These are phyloP conservation scores for Dothideomycetidae sp. DNA, from an alignment of 2,329 filamentous ascomycete genomes.

Conservation along the genomic window DNA sequence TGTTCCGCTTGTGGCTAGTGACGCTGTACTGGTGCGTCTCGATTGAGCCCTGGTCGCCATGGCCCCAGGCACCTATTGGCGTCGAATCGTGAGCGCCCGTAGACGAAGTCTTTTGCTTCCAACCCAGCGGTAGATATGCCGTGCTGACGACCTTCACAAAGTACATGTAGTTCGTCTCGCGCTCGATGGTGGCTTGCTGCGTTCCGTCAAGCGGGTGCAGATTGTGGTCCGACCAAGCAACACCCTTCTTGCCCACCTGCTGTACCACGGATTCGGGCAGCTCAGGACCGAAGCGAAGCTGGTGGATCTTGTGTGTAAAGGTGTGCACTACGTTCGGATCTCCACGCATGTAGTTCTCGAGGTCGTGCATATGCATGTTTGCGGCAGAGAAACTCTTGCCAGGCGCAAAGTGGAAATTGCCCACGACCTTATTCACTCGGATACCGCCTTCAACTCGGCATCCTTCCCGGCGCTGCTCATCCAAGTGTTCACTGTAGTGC, in stretches of 20 bases:
- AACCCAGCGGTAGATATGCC: constrained; percentile 82
- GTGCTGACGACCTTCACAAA: constrained; percentile 98
- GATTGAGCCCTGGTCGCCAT: constrained; percentile 59
- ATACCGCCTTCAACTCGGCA: constrained; percentile 87
- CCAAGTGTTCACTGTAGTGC: constrained; percentile 79
- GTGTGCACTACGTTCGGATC: constrained; percentile 58
- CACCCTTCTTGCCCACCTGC: constrained; percentile 42
- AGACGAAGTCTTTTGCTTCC: constrained; percentile 47
- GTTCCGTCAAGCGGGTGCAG: constrained; percentile 79
- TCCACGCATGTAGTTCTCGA: constrained; percentile 84
- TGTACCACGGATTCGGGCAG: constrained; percentile 60
- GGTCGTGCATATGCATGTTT: constrained; percentile 93
- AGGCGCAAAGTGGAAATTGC: constrained; percentile 96
- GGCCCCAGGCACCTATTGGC: constrained; percentile 55
- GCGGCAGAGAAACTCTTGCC: constrained; percentile 92
- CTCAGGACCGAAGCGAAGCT: constrained; percentile 83
- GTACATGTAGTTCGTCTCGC: constrained; percentile 95
- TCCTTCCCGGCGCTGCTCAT: constrained; percentile 77
- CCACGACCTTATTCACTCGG: constrained; percentile 94
- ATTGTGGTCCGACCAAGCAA: constrained; percentile 76
- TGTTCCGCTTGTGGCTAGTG: constrained; percentile 84
- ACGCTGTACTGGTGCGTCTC: constrained; percentile 98
- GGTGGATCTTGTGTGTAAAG: constrained; percentile 79
- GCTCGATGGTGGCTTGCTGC: constrained; percentile 61
- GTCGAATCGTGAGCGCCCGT: constrained; percentile 32